Conservation (phyloP, 768 basidiomycete genomes). For the Lentinula guzmanii region DNA sequence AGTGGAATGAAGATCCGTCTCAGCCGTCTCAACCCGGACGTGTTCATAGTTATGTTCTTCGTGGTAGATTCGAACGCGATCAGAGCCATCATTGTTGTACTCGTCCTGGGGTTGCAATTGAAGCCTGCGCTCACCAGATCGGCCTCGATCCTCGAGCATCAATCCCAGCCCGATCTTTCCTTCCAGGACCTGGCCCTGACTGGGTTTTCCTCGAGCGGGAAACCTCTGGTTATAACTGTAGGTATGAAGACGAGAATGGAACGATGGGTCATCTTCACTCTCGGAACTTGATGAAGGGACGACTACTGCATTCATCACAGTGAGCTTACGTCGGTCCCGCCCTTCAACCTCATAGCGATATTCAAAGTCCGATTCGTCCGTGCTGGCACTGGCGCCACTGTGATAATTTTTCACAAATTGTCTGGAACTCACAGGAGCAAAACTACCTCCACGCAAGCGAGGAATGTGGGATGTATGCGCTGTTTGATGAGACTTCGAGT, state of each 20-base stretch:
- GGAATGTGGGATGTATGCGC: conserved; percentile 21
- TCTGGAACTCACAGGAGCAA: not conserved
- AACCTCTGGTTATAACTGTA: not conserved
- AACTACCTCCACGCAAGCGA: conserved; percentile 20
- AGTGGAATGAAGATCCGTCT: not conserved
- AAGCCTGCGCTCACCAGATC: not conserved
- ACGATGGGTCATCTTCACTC: conserved; percentile 22
- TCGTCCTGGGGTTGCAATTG: not conserved
- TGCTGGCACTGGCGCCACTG: conserved; percentile 9
- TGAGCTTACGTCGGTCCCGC: conserved; percentile 33
- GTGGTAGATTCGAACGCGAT: not conserved
- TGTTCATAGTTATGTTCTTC: not conserved
- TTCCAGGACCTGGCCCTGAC: not conserved
- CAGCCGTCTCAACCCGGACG: not conserved
- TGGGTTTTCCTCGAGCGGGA: not conserved
- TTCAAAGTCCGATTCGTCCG: conserved; percentile 41
- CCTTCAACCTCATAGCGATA: conserved; percentile 17
- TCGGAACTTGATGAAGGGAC: conserved; percentile 35
- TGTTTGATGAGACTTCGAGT: not conserved
- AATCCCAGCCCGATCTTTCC: conserved; percentile 4
- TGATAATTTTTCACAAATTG: not conserved
- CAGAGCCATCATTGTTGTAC: not conserved
- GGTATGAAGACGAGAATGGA: not conserved
- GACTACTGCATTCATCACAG: conserved; percentile 38
- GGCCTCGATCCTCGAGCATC: not conserved